A percentile compares a stretch with the other conserved stretches of the same genome.
phyloP scores from a whole-genome alignment of 768 basidiomycete species.

The Calvatia gigantea region DNA sequence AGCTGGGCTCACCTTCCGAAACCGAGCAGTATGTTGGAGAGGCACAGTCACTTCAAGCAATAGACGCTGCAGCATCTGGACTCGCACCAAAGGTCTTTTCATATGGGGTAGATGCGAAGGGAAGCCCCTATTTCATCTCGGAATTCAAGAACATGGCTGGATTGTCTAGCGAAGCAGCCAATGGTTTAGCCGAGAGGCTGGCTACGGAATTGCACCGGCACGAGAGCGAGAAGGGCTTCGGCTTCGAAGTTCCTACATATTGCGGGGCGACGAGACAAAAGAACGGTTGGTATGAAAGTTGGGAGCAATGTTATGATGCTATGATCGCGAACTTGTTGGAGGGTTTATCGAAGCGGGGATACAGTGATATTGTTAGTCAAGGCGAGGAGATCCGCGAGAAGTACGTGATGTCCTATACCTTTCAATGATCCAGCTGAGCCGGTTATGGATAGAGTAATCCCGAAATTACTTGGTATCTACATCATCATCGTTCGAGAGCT shows the following conservation, averaged over 20 bases:
- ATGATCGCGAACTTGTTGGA: constrained; percentile 58
- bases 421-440: neutral
- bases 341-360: constrained; percentile 45
- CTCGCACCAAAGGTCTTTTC: constrained; percentile 58
- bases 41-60: constrained; percentile 62
- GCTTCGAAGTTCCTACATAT: constrained; percentile 72
- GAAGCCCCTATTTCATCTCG: constrained; percentile 64
- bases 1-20: constrained; percentile 49
- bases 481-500: neutral
- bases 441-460: constrained; percentile 54
- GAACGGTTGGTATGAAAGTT: constrained; percentile 71
- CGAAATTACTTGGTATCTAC: constrained; percentile 51
- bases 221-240: constrained; percentile 55
- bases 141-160: constrained; percentile 63
- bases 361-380: constrained; percentile 8
- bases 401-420: constrained; percentile 20
- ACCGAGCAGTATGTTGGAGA: constrained; percentile 68
- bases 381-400: constrained; percentile 28
- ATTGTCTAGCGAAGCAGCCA: constrained; percentile 44
- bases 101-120: constrained; percentile 37
- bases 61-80: constrained; percentile 62
- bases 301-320: constrained; percentile 64
- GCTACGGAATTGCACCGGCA: constrained; percentile 64
- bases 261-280: constrained; percentile 69
- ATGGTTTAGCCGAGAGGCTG: constrained; percentile 53